These are phyloP conservation scores for Neoscytalidium dimidiatum DNA, from an alignment of 2,329 filamentous ascomycete species.

Conservation along the genomic window DNA sequence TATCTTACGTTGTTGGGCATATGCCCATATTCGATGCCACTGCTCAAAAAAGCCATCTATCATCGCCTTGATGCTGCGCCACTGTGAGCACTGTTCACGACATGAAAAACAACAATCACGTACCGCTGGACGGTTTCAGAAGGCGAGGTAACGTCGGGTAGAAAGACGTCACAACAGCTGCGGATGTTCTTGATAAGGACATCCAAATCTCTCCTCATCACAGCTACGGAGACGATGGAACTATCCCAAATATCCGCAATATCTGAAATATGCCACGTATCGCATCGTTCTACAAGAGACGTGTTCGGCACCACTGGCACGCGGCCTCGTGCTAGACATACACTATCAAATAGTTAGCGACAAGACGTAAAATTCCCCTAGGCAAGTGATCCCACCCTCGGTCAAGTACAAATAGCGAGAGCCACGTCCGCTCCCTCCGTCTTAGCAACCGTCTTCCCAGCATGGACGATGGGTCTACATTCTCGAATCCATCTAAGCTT, in stretches of 20 bases:
- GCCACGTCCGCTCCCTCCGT: conserved; percentile 68
- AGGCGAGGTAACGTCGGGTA: conserved; percentile 10
- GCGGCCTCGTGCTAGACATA: conserved; percentile 69
- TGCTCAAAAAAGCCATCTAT: conserved; percentile 67
- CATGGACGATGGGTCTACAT: conserved; percentile 62
- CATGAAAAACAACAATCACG: not conserved
- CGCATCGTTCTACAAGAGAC: conserved; percentile 65
- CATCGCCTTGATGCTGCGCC: conserved; percentile 42
- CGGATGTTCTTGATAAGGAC: conserved; percentile 15
- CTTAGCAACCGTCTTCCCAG: conserved; percentile 63
- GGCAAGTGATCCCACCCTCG: conserved; percentile 59
- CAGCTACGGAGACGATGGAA: conserved; percentile 70
- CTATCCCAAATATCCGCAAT: conserved; percentile 69
- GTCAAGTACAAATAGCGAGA: conserved; percentile 72
- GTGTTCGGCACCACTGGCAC: conserved; percentile 70
- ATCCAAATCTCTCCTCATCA: conserved; percentile 64
- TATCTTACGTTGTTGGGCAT: conserved; percentile 32
- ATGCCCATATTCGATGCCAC: conserved; percentile 64
- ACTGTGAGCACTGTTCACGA: not conserved
- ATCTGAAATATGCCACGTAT: conserved; percentile 66
- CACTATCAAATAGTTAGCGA: conserved; percentile 30
- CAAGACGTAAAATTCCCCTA: not conserved
- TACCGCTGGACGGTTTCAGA: conserved; percentile 16
- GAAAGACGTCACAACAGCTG: not conserved
- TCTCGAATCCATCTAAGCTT: conserved; percentile 66